Percentiles rank a stretch among this genome's conserved stretches.
These are phyloP conservation scores for Oenanthe sinensis DNA, from an alignment of 129 eudicot species.

Conservation along the genomic window DNA sequence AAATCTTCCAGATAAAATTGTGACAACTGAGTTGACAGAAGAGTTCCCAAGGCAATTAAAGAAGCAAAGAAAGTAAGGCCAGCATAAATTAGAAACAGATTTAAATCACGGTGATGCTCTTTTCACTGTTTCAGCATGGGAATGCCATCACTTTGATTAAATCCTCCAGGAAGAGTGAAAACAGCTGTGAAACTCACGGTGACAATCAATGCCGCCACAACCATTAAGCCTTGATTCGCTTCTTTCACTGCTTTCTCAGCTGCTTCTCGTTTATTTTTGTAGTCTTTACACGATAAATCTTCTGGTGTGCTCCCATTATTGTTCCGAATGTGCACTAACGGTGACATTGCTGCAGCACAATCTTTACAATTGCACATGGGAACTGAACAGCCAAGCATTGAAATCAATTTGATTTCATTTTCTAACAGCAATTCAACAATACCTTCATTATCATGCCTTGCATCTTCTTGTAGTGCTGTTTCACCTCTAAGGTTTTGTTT, in stretches of 20 bases:
- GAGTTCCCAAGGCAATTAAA: constrained; percentile 12
- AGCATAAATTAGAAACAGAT: neutral
- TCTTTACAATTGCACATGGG: neutral
- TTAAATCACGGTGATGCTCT: neutral
- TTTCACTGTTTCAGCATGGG: neutral
- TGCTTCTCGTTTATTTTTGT: neutral
- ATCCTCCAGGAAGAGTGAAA: constrained; percentile 13
- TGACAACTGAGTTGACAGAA: constrained; percentile 8
- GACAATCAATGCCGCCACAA: constrained; percentile 6
- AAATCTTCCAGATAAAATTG: constrained; percentile 5
- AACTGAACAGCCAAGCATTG: neutral
- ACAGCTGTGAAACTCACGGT: constrained; percentile 9
- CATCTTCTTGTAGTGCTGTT: constrained; percentile 4
- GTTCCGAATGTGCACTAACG: neutral
- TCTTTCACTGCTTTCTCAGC: constrained; percentile 16
- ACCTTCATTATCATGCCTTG: neutral
- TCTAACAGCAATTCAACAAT: neutral
- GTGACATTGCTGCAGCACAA: neutral
- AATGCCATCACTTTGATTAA: neutral
- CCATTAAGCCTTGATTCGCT: constrained; percentile 11
- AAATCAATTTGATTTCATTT: neutral
- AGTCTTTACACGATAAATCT: neutral
- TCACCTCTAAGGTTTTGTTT: constrained; percentile 9
- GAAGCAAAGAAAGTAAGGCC: constrained; percentile 4
- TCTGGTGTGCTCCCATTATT: neutral